These are phyloP conservation scores for Neckera pumila DNA, from an alignment of 225 moss, liverwort and hornwort species.

Conservation along the genomic window DNA sequence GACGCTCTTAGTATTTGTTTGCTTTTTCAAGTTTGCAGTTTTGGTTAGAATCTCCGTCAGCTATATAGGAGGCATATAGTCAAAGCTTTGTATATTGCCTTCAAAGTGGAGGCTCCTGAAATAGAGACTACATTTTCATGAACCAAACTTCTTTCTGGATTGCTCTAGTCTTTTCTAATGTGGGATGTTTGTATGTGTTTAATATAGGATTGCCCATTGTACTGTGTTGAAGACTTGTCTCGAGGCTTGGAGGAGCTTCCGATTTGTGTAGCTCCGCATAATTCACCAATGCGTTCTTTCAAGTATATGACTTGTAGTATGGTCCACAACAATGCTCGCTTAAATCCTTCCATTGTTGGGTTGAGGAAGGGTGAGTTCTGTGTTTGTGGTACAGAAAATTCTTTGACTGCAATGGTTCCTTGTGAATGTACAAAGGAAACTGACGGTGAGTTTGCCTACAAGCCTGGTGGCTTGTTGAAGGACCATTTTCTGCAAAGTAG, in stretches of 20 bases:
- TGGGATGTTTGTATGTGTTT: neutral
- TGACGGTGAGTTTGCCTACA: neutral
- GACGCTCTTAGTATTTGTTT: neutral
- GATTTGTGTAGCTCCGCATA: rapidly evolving
- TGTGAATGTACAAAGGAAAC: neutral
- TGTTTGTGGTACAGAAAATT: neutral
- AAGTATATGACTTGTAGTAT: neutral
- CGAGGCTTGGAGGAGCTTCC: neutral
- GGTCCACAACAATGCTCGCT: rapidly evolving
- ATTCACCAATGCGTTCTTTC: rapidly evolving
- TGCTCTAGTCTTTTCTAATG: neutral
- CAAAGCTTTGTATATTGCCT: no score
- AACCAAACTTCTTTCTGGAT: no score
- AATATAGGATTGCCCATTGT: neutral
- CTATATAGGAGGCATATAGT: no score
- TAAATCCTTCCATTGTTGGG: rapidly evolving
- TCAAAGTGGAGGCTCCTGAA: rapidly evolving
- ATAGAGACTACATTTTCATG: rapidly evolving
- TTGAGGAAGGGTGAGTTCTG: neutral
- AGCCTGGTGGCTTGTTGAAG: neutral
- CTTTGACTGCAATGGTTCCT: neutral
- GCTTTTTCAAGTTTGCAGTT: rapidly evolving
- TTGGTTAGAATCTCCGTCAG: neutral
- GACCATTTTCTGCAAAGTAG: neutral
- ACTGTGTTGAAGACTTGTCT: neutral